phyloP scores from a whole-genome alignment of 805 yeast species.

The Pachysolen tannophilus region DNA sequence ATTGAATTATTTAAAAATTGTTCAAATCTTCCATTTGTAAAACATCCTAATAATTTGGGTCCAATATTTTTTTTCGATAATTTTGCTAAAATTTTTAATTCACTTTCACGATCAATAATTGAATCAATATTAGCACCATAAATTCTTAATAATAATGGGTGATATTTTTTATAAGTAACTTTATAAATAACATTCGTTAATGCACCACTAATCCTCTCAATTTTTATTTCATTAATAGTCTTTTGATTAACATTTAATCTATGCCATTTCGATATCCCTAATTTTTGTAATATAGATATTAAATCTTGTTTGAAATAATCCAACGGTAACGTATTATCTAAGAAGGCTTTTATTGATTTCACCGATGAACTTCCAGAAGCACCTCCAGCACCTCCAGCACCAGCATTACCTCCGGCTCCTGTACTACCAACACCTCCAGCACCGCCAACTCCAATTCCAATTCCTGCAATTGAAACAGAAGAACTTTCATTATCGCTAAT shows the following conservation, averaged over 20 bases:
- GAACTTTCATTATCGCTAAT: too few relatives aligned
- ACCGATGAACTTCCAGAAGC: constrained; percentile 1
- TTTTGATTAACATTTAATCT: constrained; percentile 32
- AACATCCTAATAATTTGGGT: constrained; percentile 82
- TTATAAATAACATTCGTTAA: constrained; percentile 85
- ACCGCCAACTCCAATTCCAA: too few relatives aligned
- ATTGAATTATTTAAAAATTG: constrained; percentile 81
- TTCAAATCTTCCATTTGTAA: constrained; percentile 88
- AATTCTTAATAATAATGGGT: constrained; percentile 67
- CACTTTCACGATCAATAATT: constrained; percentile 80
- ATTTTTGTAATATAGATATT: constrained; percentile 49
- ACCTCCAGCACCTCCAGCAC: background rate
- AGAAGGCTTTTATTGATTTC: constrained; percentile 29
- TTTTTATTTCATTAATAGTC: constrained; percentile 34
- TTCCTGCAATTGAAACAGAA: too few relatives aligned
- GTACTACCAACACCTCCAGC: too few relatives aligned
- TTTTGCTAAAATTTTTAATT: constrained; percentile 63
- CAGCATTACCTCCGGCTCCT: too few relatives aligned
- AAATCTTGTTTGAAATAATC: constrained; percentile 83
- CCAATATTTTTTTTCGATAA: constrained; percentile 77
- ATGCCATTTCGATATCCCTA: constrained; percentile 78
- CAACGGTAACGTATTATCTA: constrained; percentile 74
- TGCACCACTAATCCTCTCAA: constrained; percentile 82
- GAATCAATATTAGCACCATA: constrained; percentile 85
- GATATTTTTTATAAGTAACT: constrained; percentile 35